Conservation (phyloP, 768 basidiomycete genomes). For the Podaxis pistillaris region DNA sequence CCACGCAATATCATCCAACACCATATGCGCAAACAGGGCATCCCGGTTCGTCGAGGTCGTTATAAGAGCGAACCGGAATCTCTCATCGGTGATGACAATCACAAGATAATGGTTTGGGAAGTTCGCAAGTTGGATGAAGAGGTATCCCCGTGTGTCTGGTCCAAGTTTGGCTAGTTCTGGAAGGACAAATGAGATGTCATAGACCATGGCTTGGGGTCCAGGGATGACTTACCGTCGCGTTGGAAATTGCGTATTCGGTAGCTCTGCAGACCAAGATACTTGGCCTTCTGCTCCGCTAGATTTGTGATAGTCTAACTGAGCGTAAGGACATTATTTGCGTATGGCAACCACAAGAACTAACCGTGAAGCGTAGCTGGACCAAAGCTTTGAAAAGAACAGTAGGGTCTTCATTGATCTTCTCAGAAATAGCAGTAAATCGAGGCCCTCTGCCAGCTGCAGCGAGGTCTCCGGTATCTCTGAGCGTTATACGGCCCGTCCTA, state of each 20-base stretch:
- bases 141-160: constrained; percentile 50
- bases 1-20: constrained; percentile 80
- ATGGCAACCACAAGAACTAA: constrained; percentile 33
- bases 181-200: constrained; percentile 1
- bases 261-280: constrained; percentile 76
- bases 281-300: constrained; percentile 81
- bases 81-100: constrained; percentile 74
- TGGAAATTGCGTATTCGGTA: constrained; percentile 68
- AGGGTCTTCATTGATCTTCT: constrained; percentile 71
- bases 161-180: constrained; percentile 75
- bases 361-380: constrained; percentile 57
- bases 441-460: constrained; percentile 70
- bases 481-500: constrained; percentile 73
- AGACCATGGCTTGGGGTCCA: neutral
- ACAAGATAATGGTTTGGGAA: constrained; percentile 85
- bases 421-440: constrained; percentile 57
- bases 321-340: neutral
- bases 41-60: constrained; percentile 55
- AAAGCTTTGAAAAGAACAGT: constrained; percentile 54
- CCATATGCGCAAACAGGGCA: constrained; percentile 56
- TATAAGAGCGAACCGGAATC: constrained; percentile 81
- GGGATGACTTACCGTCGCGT: constrained; percentile 50
- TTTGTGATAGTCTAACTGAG: constrained; percentile 72
- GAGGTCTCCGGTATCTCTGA: constrained; percentile 81
- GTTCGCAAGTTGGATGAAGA: constrained; percentile 77